Conservation (phyloP, 768 basidiomycete genomes). For the Boletus coccyginus region DNA sequence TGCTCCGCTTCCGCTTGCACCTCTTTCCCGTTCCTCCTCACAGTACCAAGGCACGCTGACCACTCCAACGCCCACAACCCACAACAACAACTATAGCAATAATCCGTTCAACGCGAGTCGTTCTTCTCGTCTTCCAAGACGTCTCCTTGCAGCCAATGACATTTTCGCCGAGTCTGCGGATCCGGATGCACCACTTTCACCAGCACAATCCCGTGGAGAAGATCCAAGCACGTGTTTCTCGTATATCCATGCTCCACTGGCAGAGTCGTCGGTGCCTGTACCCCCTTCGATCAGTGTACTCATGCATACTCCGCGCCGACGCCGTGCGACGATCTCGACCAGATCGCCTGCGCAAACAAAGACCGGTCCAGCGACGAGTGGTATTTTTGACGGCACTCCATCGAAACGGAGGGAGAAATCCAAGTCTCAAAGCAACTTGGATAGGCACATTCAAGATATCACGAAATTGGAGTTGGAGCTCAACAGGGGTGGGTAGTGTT, state of each 20-base stretch:
- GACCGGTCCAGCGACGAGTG: constrained; percentile 20
- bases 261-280: constrained; percentile 19
- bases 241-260: constrained; percentile 8
- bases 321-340: constrained; percentile 67
- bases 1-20: constrained; percentile 62
- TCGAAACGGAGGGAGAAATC: constrained; percentile 67
- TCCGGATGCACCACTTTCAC: constrained; percentile 20
- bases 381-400: constrained; percentile 48
- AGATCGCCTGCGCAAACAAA: constrained; percentile 49
- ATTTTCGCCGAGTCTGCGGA: constrained; percentile 51
- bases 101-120: constrained; percentile 11
- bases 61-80: constrained; percentile 24
- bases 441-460: constrained; percentile 66
- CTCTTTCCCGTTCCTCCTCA: constrained; percentile 50
- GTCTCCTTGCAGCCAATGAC: constrained; percentile 62
- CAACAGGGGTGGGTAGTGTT: constrained; percentile 48
- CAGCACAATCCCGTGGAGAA: constrained; percentile 9
- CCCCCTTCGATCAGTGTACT: constrained; percentile 18
- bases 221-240: constrained; percentile 25
- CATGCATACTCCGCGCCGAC: constrained; percentile 36
- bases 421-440: constrained; percentile 61
- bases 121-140: constrained; percentile 56
- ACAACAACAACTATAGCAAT: constrained; percentile 1
- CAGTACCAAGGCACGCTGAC: constrained; percentile 33
- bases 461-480: constrained; percentile 64